These are phyloP conservation scores for Sphaerosporella brunnea DNA, from an alignment of 495 filamentous ascomycete genomes.

Conservation along the genomic window DNA sequence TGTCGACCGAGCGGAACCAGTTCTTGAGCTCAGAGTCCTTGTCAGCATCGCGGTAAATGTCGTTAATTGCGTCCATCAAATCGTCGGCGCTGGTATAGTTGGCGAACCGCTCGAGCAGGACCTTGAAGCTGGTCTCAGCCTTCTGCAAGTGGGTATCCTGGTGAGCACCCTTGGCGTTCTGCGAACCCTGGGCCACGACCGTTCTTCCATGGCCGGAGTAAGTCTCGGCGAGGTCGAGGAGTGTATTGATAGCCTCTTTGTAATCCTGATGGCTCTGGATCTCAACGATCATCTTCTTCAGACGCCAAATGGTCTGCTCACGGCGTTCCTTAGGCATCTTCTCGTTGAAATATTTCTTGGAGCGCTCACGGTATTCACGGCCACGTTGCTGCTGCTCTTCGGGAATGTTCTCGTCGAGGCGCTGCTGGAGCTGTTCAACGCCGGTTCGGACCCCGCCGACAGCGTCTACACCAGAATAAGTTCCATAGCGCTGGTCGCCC, in stretches of 20 bases:
- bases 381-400: slow-evolving; percentile 46
- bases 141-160: slow-evolving; percentile 39
- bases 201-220: slow-evolving; percentile 61
- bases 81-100: slow-evolving; percentile 82
- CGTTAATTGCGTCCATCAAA: slow-evolving; percentile 68
- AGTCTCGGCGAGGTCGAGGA: slow-evolving; percentile 66
- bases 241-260: slow-evolving; percentile 67
- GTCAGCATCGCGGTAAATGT: slow-evolving; percentile 81
- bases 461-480: slow-evolving; percentile 37
- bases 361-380: slow-evolving; percentile 38
- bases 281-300: slow-evolving; percentile 97
- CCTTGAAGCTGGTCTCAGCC: slow-evolving; percentile 68
- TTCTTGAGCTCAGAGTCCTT: slow-evolving; percentile 67
- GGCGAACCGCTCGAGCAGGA: slow-evolving; percentile 83
- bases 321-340: slow-evolving; percentile 91
- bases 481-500: slow-evolving; percentile 34
- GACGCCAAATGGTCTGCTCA: slow-evolving; percentile 74
- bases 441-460: slow-evolving; percentile 34
- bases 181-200: slow-evolving; percentile 42
- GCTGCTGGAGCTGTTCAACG: slow-evolving; percentile 32
- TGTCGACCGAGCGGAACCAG: slow-evolving; percentile 71
- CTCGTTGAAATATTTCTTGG: slow-evolving; percentile 52
- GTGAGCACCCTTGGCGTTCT: slow-evolving; percentile 52
- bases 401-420: slow-evolving; percentile 36
- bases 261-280: slow-evolving; percentile 89